Conservation (phyloP, 768 basidiomycete genomes). For the Leccinum arenicola region DNA sequence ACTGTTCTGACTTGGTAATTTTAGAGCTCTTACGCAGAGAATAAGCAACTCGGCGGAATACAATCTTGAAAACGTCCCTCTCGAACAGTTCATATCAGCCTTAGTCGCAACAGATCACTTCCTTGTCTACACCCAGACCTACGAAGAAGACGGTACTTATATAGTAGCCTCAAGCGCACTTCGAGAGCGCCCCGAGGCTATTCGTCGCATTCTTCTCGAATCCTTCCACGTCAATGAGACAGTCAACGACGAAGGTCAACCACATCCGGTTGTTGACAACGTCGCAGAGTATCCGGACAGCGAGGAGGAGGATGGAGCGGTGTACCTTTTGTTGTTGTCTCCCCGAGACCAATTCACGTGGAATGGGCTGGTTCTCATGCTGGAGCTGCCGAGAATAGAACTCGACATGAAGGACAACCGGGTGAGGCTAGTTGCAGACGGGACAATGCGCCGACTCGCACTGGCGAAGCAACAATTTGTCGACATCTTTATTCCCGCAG, state of each 20-base stretch:
- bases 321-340: slow-evolving; percentile 84
- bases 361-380: slow-evolving; percentile 83
- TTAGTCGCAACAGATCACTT: slow-evolving; percentile 87
- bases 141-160: slow-evolving; percentile 90
- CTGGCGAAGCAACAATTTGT: slow-evolving; percentile 76
- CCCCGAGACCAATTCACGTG: slow-evolving; percentile 86
- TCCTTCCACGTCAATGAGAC: slow-evolving; percentile 79
- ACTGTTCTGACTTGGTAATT: slow-evolving; percentile 6
- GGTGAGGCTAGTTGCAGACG: slow-evolving; percentile 91
- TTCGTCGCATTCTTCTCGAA: slow-evolving; percentile 77
- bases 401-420: slow-evolving; percentile 82
- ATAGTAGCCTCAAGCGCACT: slow-evolving; percentile 80
- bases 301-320: slow-evolving; percentile 55
- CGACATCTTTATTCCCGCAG: slow-evolving; percentile 57
- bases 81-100: slow-evolving; percentile 76
- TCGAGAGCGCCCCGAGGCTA: slow-evolving; percentile 69
- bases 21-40: slow-evolving; percentile 71
- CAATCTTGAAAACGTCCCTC: slow-evolving; percentile 64
- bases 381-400: slow-evolving; percentile 74
- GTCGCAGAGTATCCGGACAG: slow-evolving; percentile 40
- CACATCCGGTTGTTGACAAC: slow-evolving; percentile 40
- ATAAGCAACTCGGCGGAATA: slow-evolving; percentile 96
- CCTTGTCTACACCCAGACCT: slow-evolving; percentile 84
- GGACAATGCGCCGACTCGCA: slow-evolving; percentile 71
- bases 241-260: slow-evolving; percentile 46